Evolutionary conservation across 768 basidiomycete genomes (phyloP).

Genomic region (Leucocoprinus leucothites): DNA sequence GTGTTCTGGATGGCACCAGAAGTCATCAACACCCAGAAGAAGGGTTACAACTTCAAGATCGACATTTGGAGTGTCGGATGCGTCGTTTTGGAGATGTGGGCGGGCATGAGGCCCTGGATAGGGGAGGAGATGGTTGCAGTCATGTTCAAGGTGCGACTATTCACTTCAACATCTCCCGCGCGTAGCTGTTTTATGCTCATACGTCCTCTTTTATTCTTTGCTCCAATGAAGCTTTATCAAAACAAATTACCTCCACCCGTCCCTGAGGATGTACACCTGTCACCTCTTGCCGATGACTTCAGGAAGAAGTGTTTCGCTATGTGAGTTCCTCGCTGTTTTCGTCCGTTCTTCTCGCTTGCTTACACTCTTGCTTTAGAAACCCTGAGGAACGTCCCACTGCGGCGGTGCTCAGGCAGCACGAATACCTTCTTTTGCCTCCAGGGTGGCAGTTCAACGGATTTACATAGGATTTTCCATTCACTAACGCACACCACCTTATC

Average conservation of each 20-base stretch:
- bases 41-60: constrained; percentile 94
- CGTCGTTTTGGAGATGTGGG: constrained; percentile 99
- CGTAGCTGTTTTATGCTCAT: constrained; percentile 2
- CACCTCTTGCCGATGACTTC: constrained; percentile 80
- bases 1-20: constrained; percentile 99
- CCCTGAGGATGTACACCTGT: constrained; percentile 76
- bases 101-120: constrained; percentile 92
- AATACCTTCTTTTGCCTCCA: constrained; percentile 68
- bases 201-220: background rate
- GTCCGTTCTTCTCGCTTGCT: constrained; percentile 1
- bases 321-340: constrained; percentile 39
- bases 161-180: background rate
- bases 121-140: constrained; percentile 89
- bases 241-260: constrained; percentile 86
- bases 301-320: constrained; percentile 86
- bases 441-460: constrained; percentile 77
- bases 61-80: constrained; percentile 99
- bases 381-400: constrained; percentile 83
- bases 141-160: constrained; percentile 79
- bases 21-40: constrained; percentile 82
- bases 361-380: constrained; percentile 45
- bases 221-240: constrained; percentile 67
- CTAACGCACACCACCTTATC: constrained; percentile 21
- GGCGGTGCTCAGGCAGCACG: constrained; percentile 74
- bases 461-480: constrained; percentile 35